Base-by-base conservation (phyloP, 1,284 basidiomycete species). In the Cutaneotrichosporon mucoides region DNA sequence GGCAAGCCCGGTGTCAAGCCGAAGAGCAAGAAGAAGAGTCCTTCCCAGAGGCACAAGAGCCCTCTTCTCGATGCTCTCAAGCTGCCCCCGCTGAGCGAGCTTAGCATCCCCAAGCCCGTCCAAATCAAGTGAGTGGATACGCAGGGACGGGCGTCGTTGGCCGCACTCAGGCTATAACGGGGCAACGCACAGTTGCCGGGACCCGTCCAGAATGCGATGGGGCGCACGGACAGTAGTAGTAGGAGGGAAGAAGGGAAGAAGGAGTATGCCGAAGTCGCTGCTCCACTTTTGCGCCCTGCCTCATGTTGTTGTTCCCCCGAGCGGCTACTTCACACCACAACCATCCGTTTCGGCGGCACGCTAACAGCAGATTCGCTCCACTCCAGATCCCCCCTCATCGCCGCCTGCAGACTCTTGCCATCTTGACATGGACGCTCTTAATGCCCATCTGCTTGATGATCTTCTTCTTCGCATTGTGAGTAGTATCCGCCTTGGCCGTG, bases 361-460 rank as follows among this genome's bases (percentile, higher is more conserved):
- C 38, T 8, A 40, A 40, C 38, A 6, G 38, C 57, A 79, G 77
- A 58, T 79, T 79, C 58, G 77, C 77, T 4, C 77, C 77, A 1
- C 66, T 78, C 11, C 67, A 76, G 50, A 76, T 79, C 44, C 77
- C 77, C 5, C 73, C 73, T 7, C 72, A 76, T 64, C 64, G 92
- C 62, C 82, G 92, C 67, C 75, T 94, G 57, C 91, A 95, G 80
- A 94, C 88, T 59, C 81, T 90, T 55, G 88, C 85, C 0, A 94
- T 99, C 44, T 88, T 93, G 10, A 70, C 87, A 54, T 97, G 91
- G 92, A 89, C 89, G 12, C 83, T 88, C 10, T 81, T 88, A 70
- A 85, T 97, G 53, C 85, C 90, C 3, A 81, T 89, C 63, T 84
- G 83, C 53, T 75, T 87, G 12, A 84, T 85, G 65, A 50, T 85